Conservation (phyloP, 768 basidiomycete genomes). For the Pisolithus marmoratus region DNA sequence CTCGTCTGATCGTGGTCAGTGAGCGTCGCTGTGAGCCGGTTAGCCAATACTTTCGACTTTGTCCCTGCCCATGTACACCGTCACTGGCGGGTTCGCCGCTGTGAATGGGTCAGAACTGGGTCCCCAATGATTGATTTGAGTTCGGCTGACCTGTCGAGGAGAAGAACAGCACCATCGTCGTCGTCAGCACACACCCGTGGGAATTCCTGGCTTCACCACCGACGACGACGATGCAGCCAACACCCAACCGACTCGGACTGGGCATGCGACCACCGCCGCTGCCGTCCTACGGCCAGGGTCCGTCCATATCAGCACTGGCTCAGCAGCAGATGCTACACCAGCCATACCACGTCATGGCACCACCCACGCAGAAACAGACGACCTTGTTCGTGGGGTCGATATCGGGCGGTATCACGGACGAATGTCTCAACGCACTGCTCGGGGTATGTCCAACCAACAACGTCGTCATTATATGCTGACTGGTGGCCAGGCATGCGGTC, state of each 20-base stretch:
- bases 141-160: conserved; percentile 41
- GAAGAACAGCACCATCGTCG: conserved; percentile 60
- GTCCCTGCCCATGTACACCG: conserved; percentile 93
- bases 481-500: conserved; percentile 36
- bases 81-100: conserved; percentile 61
- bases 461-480: too few species aligned
- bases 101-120: neutral
- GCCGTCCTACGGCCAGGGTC: conserved; percentile 86
- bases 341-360: conserved; percentile 48
- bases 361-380: conserved; percentile 63
- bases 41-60: conserved; percentile 79
- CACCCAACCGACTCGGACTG: conserved; percentile 75
- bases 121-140: too few species aligned
- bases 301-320: conserved; percentile 87
- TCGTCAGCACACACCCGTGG: neutral
- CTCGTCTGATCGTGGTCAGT: conserved; percentile 61
- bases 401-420: conserved; percentile 85
- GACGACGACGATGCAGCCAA: conserved; percentile 48
- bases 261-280: conserved; percentile 84
- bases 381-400: conserved; percentile 92
- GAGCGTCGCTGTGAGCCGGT: conserved; percentile 2
- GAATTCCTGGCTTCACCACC: too few species aligned
- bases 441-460: conserved; percentile 42
- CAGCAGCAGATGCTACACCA: conserved; percentile 64
- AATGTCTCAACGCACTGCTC: conserved; percentile 73